A percentile compares a stretch with the other conserved stretches of the same genome.
Evolutionary conservation across 148 eudicot species (phyloP).

Genomic region (Nepenthes gracilis): DNA sequence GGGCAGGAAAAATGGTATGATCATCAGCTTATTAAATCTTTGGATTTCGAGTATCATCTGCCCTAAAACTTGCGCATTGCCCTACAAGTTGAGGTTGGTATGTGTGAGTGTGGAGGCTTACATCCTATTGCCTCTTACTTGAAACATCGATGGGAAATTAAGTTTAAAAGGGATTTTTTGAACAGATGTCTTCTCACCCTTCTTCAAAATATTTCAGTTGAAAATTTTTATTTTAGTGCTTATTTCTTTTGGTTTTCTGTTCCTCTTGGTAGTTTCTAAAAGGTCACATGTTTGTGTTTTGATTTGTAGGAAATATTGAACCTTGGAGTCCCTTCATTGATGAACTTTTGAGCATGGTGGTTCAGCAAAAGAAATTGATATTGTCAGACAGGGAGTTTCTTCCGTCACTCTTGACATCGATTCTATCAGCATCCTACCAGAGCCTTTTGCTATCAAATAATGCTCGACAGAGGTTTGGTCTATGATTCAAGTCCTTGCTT

Average conservation of each 20-base stretch:
- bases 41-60: not conserved
- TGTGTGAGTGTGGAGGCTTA: too few species aligned
- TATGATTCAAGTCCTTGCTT: not conserved
- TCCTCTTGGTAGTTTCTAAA: too few species aligned
- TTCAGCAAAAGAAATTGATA: slow-evolving; percentile 74
- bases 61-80: too few species aligned
- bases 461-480: slow-evolving; percentile 34
- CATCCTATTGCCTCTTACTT: too few species aligned
- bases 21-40: slow-evolving; percentile 2
- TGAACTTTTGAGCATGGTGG: slow-evolving; percentile 46
- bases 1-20: slow-evolving; percentile 41
- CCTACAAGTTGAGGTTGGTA: too few species aligned
- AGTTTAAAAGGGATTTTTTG: too few species aligned
- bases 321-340: slow-evolving; percentile 44
- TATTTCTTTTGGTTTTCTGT: too few species aligned
- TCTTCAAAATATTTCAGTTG: too few species aligned
- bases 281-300: not conserved
- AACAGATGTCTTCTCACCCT: too few species aligned
- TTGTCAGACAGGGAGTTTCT: slow-evolving; percentile 60
- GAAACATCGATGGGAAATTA: too few species aligned
- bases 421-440: slow-evolving; percentile 41
- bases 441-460: slow-evolving; percentile 52
- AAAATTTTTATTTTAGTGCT: too few species aligned
- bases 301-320: slow-evolving; percentile 35
- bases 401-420: slow-evolving; percentile 48